Evolutionary conservation across 495 filamentous ascomycete species (phyloP), one percentile per base, ranked within the genome.

Genomic region (Penicillium nucicola): DNA sequence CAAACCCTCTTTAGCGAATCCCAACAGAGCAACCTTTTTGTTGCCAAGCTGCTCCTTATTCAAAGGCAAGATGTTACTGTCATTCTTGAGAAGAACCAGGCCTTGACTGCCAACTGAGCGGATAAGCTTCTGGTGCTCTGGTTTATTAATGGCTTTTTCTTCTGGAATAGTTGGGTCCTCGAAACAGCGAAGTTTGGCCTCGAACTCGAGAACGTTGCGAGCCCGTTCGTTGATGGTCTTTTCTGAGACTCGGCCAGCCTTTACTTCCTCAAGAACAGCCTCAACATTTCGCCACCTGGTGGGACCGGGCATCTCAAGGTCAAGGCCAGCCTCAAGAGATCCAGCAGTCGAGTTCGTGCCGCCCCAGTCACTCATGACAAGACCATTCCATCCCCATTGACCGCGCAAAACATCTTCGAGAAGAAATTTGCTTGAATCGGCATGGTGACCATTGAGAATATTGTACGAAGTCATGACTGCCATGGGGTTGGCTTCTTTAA

Each of bases 381-480:
- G 61, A 0, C 84, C 84, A 35, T 84, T 67, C 67, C 72, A 89
- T 3, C 74, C 77, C 83, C 83, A 86, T 61, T 87, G 81, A 5
- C 74, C 74, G 33, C 85, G 72, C 36, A 89, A 61, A 10, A 87
- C 74, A 13, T 76, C 67, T 31, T 77, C 69, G 4, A 88, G 49
- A 4, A 85, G 54, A 36, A 72, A 70, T 7, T 69, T 62, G 52
- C 84, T 82, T 64, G 83, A 81, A 56, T 77, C 79, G 13, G 79
- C 80, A 56, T 84, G 84, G 5, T 69, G 66, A 4, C 85, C 86
- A 60, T 88, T 87, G 31, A 89, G 68, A 41, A 79, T 76, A 49
- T 87, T 88, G 57, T 88, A 89, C 34, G 77, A 75, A n/a, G 81
- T 84, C 85, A 88, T 88, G 32, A 87, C 68, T 5, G 79, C 77